phyloP scores from a whole-genome alignment of 345 rosid species.

The Bruguiera parviflora region DNA sequence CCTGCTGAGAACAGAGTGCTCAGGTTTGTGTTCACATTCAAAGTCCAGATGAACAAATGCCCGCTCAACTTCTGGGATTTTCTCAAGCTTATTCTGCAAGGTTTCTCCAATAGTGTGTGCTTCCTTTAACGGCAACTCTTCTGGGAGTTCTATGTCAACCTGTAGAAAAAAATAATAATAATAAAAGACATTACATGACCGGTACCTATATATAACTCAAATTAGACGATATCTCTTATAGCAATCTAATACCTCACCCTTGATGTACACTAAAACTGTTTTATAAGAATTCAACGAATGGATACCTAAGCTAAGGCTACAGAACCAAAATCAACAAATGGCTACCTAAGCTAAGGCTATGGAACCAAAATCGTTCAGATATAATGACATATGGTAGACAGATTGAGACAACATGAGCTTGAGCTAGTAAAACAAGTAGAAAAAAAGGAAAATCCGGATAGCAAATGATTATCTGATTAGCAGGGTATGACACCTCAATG shows the following conservation, averaged over 20 bases:
- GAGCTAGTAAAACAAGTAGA: too few species aligned
- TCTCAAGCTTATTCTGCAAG: slow-evolving; percentile 76
- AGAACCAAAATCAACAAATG: too few species aligned
- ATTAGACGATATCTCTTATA: not conserved
- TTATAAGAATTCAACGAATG: too few species aligned
- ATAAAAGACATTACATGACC: not conserved
- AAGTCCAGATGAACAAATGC: slow-evolving; percentile 91
- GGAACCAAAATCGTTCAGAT: slow-evolving; percentile 2
- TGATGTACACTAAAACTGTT: not conserved
- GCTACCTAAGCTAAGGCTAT: not conserved
- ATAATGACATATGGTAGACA: not conserved
- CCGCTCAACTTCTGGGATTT: slow-evolving; percentile 78
- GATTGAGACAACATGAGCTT: too few species aligned
- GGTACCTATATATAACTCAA: not conserved
- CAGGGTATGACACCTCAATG: too few species aligned
- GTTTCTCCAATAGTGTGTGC: slow-evolving; percentile 80
- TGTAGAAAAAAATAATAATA: slow-evolving; percentile 12
- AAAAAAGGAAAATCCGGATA: not conserved
- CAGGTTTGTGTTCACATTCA: slow-evolving; percentile 89
- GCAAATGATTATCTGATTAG: too few species aligned
- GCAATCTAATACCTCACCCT: not conserved
- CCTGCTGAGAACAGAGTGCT: slow-evolving; percentile 64
- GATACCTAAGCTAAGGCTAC: not conserved
- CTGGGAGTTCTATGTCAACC: slow-evolving; percentile 88
- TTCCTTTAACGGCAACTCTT: slow-evolving; percentile 67